Conservation (phyloP, 768 basidiomycete species). For the Boletus sensibilis region DNA sequence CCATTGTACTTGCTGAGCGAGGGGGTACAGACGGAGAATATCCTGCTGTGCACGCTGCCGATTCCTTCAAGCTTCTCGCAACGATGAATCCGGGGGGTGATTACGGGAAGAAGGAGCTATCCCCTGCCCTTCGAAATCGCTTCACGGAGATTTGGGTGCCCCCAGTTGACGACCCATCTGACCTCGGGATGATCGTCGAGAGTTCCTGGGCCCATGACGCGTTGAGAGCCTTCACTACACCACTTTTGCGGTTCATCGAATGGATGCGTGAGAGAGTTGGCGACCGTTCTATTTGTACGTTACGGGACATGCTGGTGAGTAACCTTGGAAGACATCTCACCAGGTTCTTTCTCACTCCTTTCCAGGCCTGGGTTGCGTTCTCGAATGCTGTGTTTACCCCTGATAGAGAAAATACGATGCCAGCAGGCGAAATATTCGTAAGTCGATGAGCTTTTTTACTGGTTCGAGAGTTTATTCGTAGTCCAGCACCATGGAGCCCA, state of each 20-base stretch:
- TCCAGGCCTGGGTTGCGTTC: conserved; percentile 91
- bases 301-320: conserved; percentile 87
- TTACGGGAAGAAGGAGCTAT: conserved; percentile 98
- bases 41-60: conserved; percentile 61
- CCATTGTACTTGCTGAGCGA: conserved; percentile 88
- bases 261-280: conserved; percentile 70
- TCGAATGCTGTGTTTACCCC: conserved; percentile 57
- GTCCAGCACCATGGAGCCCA: conserved; percentile 86
- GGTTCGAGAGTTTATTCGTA: conserved; percentile 14
- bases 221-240: conserved; percentile 54
- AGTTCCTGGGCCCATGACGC: conserved; percentile 61
- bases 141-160: conserved; percentile 99
- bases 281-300: conserved; percentile 64
- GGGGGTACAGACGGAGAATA: conserved; percentile 74
- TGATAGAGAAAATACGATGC: conserved; percentile 33
- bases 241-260: conserved; percentile 72
- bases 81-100: conserved; percentile 99
- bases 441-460: conserved; percentile 26
- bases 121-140: conserved; percentile 92
- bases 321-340: neutral
- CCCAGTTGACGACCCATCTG: conserved; percentile 64
- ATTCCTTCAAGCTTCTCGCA: conserved; percentile 83
- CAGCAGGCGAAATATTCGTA: conserved; percentile 64
- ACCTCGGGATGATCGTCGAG: conserved; percentile 76
- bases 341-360: conserved; percentile 4